Conservation (phyloP, 352 stramenopile species). For the Nothophytophthora sp. region DNA sequence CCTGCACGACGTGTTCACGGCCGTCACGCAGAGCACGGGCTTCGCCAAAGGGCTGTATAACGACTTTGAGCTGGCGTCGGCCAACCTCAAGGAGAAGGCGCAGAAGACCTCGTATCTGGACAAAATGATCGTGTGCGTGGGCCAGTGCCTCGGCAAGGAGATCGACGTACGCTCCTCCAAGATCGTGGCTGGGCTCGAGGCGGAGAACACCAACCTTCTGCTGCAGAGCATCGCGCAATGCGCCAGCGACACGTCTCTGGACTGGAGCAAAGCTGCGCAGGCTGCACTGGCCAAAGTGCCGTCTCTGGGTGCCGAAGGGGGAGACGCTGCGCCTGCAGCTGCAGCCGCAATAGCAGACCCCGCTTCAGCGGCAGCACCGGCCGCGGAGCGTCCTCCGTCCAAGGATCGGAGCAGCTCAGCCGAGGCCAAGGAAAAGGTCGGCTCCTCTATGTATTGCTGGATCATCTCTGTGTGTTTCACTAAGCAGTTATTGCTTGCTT, state of each 20-base stretch:
- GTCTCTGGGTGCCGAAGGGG: constrained; percentile 57
- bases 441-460: neutral
- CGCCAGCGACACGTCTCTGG: constrained; percentile 56
- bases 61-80: constrained; percentile 71
- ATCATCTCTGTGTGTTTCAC: too few relatives aligned
- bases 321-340: constrained; percentile 15
- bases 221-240: constrained; percentile 67
- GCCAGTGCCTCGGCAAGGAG: constrained; percentile 56
- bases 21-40: constrained; percentile 80
- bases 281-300: constrained; percentile 63
- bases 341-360: constrained; percentile 4
- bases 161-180: constrained; percentile 82
- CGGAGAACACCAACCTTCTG: constrained; percentile 86
- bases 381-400: constrained; percentile 33
- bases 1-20: constrained; percentile 94
- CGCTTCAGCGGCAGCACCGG: constrained; percentile 14
- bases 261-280: constrained; percentile 70
- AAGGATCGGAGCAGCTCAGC: constrained; percentile 51
- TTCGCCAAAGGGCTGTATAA: constrained; percentile 89
- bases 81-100: constrained; percentile 87
- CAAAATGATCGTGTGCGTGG: constrained; percentile 87
- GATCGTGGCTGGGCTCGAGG: constrained; percentile 84
- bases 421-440: constrained; percentile 57
- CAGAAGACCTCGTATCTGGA: constrained; percentile 86
- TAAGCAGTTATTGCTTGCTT: neutral